A percentile compares a stretch with the other conserved stretches of the same genome.
Evolutionary conservation across 2,329 filamentous ascomycete species (phyloP).

Genomic region (Teratosphaeriaceae sp.): DNA sequence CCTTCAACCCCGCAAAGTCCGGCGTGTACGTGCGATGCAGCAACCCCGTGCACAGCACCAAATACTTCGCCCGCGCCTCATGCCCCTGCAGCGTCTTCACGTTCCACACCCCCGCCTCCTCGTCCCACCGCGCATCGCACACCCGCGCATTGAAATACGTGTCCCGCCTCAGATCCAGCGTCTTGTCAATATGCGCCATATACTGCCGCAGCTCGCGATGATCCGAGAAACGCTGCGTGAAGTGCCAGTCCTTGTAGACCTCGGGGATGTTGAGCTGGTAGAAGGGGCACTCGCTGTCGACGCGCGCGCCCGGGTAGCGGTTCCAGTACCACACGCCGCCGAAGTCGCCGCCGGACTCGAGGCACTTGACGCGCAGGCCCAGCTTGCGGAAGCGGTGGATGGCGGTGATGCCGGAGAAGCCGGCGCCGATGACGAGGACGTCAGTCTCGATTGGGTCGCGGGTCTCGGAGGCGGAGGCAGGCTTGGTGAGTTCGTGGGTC

Average conservation of each 20-base stretch:
- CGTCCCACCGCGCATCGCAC: slow-evolving; percentile 46
- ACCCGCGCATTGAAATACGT: slow-evolving; percentile 52
- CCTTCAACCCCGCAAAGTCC: slow-evolving; percentile 29
- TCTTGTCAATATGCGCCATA: slow-evolving; percentile 54
- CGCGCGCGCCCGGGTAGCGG: slow-evolving; percentile 38
- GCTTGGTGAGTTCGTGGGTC: slow-evolving; percentile 5
- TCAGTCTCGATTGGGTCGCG: slow-evolving; percentile 12
- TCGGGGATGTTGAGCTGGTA: slow-evolving; percentile 44
- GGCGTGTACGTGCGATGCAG: slow-evolving; percentile 34
- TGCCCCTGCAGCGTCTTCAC: slow-evolving; percentile 45
- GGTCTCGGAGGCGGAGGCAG: not conserved
- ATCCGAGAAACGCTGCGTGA: slow-evolving; percentile 30
- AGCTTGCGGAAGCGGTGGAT: slow-evolving; percentile 29
- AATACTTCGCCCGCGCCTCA: slow-evolving; percentile 25
- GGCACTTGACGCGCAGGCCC: slow-evolving; percentile 28
- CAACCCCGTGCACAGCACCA: slow-evolving; percentile 34
- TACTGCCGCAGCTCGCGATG: slow-evolving; percentile 46
- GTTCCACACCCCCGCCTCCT: slow-evolving; percentile 41
- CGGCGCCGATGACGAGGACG: slow-evolving; percentile 30
- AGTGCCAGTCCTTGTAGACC: slow-evolving; percentile 49
- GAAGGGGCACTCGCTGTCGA: slow-evolving; percentile 41
- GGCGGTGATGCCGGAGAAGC: slow-evolving; percentile 33
- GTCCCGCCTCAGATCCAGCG: slow-evolving; percentile 51
- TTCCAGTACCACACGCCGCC: slow-evolving; percentile 36
- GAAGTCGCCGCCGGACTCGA: slow-evolving; percentile 31